These are phyloP conservation scores for Arabidopsis thaliana DNA, from an alignment of 345 rosid species.

Conservation along the genomic window TAIR10.1 NC_003076.8:15560501-15561000, in stretches of 20 bases:
- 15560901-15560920: constrained; percentile 48
- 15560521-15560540: not conserved
- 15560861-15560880: constrained; percentile 45
- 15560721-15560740: not conserved
- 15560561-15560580: constrained; percentile 58
- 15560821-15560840: constrained; percentile 45
- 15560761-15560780: not conserved
- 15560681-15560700: constrained; percentile 55
- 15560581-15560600: constrained; percentile 71
- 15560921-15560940: constrained; percentile 16
- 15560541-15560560: constrained; percentile 55
- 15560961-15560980: constrained; percentile 14
- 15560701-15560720: not conserved
- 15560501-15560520: not conserved
- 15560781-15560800: not conserved
- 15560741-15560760: not conserved
- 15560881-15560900: constrained; percentile 56
- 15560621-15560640: constrained; percentile 70
- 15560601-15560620: constrained; percentile 64
- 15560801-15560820: constrained; percentile 50
- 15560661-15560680: constrained; percentile 36
- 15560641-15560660: constrained; percentile 48
- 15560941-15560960: constrained; percentile 26
- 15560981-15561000: constrained; percentile 39
- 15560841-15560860: constrained; percentile 47